Conservation (phyloP, 129 eudicot species). For the Saposhnikovia divaricata region DNA sequence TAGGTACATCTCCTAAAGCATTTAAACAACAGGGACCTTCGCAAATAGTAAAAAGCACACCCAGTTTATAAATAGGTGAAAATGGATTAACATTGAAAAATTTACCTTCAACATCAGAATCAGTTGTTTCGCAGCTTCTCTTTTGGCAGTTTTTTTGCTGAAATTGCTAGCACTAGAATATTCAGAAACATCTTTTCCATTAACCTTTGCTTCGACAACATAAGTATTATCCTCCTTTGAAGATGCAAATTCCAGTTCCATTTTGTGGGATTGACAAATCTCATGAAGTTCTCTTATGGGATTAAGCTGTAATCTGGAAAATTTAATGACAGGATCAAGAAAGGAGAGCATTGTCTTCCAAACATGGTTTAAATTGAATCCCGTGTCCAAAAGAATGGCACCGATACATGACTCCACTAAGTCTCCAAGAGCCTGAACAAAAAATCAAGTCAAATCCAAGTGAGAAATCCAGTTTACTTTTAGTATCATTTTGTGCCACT, state of each 20-base stretch:
- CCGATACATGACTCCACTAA: conserved; percentile 89
- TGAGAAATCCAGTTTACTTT: not conserved
- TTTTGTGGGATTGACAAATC: conserved; percentile 59
- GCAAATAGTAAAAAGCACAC: not conserved
- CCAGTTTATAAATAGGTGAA: not conserved
- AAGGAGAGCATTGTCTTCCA: conserved; percentile 69
- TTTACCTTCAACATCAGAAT: conserved; percentile 52
- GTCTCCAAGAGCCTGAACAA: conserved; percentile 86
- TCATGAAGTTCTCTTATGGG: conserved; percentile 80
- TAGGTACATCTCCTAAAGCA: too few species aligned
- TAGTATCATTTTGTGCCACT: not conserved
- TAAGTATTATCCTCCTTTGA: conserved; percentile 36
- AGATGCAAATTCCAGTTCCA: conserved; percentile 42
- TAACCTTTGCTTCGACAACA: conserved; percentile 42
- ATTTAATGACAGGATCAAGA: conserved; percentile 57
- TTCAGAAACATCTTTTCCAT: conserved; percentile 22
- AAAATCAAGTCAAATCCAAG: not conserved
- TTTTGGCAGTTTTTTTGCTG: conserved; percentile 55
- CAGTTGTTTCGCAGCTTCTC: conserved; percentile 41
- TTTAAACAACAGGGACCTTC: not conserved
- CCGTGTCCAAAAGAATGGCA: conserved; percentile 79
- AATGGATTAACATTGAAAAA: not conserved
- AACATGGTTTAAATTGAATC: conserved; percentile 60
- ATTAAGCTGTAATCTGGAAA: conserved; percentile 51
- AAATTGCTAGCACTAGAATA: conserved; percentile 41